Base-by-base conservation (phyloP, 23 red algal species). In the Agarophyton chilense region DNA sequence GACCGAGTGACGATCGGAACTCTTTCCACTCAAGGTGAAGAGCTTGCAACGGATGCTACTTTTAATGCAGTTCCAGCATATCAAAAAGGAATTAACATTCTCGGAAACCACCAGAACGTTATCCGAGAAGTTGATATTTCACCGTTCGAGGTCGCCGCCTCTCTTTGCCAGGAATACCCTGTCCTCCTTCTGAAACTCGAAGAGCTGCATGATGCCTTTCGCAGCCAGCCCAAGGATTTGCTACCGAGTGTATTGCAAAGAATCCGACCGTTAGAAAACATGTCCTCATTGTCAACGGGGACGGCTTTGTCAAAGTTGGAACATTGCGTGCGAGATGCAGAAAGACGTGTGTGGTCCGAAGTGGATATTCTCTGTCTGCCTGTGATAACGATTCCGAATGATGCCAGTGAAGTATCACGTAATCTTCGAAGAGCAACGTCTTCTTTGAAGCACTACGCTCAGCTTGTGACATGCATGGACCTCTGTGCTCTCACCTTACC, bases 391-490 rank as follows among this genome's bases (percentile, higher is more conserved):
- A 4, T 44, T 12, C 51, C 55, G 16, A 31, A 40, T 53, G 75
- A 28, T n/a, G 12, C 29, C 19, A 52, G 52, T 50, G 84, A 89
- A 46, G 53, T 68, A 34, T 31, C 50, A 3, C 17, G 25, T 7
- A 66, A 89, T 33, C 39, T 89, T 18, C 32, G 53, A 24, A 61
- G 26, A 33, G 84, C 54, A 40, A 65, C 38, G n/a, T 28, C 24
- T 8, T 44, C 67, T 10, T n/a, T 78, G 45, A 60, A 68, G 31
- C 52, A 77, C 29, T 63, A 60, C 10, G 53, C 84, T 16, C 84
- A 67, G 39, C 40, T 89, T 36, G 34, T 89, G 2, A 70, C 67
- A 24, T 28, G 45, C 16, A 77, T 89, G 84, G 84, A 89, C 44
- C 60, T 89, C 0, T 89, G 84, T 53, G 34, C 67, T 61, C 65